These are phyloP conservation scores for Silene vulgaris DNA, from an alignment of 179 eudicot genomes.

Conservation along the genomic window DNA sequence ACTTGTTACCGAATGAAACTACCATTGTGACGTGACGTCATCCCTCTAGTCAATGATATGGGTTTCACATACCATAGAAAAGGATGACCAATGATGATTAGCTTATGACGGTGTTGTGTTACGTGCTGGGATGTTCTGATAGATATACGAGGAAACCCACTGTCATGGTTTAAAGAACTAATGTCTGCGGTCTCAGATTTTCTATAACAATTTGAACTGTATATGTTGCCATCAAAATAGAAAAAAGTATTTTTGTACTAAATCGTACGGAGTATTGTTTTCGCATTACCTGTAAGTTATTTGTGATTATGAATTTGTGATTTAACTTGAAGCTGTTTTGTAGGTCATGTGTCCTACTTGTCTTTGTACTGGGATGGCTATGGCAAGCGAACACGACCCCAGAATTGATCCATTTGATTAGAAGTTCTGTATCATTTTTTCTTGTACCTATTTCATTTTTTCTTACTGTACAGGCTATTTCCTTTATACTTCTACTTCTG, in stretches of 20 bases:
- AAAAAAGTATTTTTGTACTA: too few species aligned
- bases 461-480: slow-evolving; percentile 1
- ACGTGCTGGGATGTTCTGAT: too few species aligned
- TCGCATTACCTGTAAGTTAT: neutral
- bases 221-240: neutral
- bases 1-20: too few species aligned
- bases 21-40: too few species aligned
- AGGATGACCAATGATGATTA: too few species aligned
- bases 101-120: too few species aligned
- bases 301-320: neutral
- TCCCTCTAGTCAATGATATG: too few species aligned
- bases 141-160: too few species aligned
- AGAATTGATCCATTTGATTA: slow-evolving; percentile 88
- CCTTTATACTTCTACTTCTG: neutral
- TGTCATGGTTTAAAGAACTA: neutral
- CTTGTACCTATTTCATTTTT: neutral
- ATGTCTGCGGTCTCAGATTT: neutral
- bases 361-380: slow-evolving; percentile 96
- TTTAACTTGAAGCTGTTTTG: slow-evolving; percentile 22
- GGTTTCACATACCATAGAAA: too few species aligned
- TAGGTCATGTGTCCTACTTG: slow-evolving; percentile 99
- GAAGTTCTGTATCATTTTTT: neutral
- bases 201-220: neutral
- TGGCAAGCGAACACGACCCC: slow-evolving; percentile 98
- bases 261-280: too few species aligned